phyloP scores from a whole-genome alignment of 345 rosid species.

The Carallia brachiata region DNA sequence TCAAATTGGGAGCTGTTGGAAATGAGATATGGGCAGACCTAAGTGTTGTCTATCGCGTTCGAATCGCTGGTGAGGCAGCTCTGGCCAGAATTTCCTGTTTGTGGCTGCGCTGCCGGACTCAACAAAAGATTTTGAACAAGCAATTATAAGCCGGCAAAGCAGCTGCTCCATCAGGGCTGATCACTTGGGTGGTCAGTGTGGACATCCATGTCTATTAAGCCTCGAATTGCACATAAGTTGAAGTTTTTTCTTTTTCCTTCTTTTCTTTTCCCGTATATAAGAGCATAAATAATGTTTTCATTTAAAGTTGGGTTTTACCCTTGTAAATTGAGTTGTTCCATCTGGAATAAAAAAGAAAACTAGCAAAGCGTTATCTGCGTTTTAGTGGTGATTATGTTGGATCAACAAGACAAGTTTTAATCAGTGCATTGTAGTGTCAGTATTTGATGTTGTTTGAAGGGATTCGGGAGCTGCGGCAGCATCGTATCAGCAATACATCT shows the following conservation, averaged over 20 bases:
- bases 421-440: too few species aligned
- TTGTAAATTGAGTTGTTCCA: slow-evolving; percentile 27
- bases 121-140: slow-evolving; percentile 50
- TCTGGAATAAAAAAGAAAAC: slow-evolving; percentile 3
- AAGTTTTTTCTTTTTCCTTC: not conserved
- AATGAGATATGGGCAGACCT: slow-evolving; percentile 61
- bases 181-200: slow-evolving; percentile 64
- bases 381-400: not conserved
- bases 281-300: slow-evolving; percentile 27
- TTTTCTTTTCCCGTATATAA: slow-evolving; percentile 11
- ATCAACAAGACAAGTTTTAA: not conserved
- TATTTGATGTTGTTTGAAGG: too few species aligned
- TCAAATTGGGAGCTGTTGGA: slow-evolving; percentile 31
- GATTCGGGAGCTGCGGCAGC: too few species aligned
- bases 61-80: slow-evolving; percentile 62
- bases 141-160: slow-evolving; percentile 34
- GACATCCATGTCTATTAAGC: slow-evolving; percentile 78
- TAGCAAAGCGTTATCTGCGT: not conserved
- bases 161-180: slow-evolving; percentile 33
- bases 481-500: too few species aligned
- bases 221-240: slow-evolving; percentile 13
- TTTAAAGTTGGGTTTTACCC: not conserved
- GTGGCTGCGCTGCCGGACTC: slow-evolving; percentile 58
- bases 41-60: slow-evolving; percentile 62
- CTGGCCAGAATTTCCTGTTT: slow-evolving; percentile 70